Conservation (phyloP, 2,329 filamentous ascomycete genomes). For the Aureobasidium sp. region DNA sequence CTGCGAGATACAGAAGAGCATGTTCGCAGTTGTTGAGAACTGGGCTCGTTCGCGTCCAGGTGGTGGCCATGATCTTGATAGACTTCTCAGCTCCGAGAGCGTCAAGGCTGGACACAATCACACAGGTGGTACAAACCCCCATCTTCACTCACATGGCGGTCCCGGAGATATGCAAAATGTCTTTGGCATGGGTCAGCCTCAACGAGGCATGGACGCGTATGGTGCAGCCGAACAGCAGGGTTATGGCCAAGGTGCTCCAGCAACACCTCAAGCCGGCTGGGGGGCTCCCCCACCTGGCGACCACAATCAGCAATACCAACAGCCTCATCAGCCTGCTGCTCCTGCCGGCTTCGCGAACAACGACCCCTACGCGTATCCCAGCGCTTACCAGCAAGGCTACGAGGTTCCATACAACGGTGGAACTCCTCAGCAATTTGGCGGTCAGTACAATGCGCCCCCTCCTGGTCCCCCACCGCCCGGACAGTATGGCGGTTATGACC, state of each 20-base stretch:
- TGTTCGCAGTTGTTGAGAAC: constrained; percentile 76
- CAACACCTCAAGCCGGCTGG: background rate
- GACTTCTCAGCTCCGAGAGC: constrained; percentile 70
- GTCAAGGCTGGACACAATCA: constrained; percentile 82
- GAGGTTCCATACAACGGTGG: constrained; percentile 21
- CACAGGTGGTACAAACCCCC: constrained; percentile 15
- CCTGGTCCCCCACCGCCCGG: background rate
- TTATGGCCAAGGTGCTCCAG: background rate
- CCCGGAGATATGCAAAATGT: constrained; percentile 3
- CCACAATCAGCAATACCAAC: constrained; percentile 4
- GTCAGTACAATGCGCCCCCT: background rate
- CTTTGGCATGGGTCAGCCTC: background rate
- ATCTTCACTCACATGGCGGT: constrained; percentile 5
- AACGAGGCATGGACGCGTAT: background rate
- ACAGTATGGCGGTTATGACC: background rate
- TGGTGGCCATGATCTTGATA: constrained; percentile 58
- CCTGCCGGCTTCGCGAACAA: constrained; percentile 22
- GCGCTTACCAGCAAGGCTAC: constrained; percentile 27
- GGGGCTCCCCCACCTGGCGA: background rate
- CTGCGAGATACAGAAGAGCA: constrained; percentile 72
- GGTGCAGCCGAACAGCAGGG: background rate
- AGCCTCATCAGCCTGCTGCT: constrained; percentile 14
- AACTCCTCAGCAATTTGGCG: background rate
- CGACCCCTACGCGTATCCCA: constrained; percentile 22
- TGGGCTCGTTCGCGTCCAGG: constrained; percentile 68